Conservation (phyloP, 2,329 filamentous ascomycete genomes). For the Pyrenophora tritici-repentis region DNA sequence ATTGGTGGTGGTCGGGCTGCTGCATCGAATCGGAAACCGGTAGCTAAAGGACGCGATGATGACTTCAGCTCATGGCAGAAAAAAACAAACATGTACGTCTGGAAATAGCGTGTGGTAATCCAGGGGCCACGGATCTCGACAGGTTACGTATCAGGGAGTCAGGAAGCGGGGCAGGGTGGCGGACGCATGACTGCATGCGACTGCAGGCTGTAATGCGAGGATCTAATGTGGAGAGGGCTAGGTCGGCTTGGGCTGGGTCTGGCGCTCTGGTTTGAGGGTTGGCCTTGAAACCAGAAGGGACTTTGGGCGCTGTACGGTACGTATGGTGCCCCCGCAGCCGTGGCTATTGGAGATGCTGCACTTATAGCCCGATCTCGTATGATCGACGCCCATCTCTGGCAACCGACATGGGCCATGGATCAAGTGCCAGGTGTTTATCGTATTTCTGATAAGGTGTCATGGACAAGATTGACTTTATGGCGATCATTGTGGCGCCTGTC, state of each 20-base stretch:
- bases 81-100: conserved; percentile 8
- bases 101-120: conserved; percentile 1
- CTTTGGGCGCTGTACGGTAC: background rate
- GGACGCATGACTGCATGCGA: conserved; percentile 7
- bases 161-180: conserved; percentile 8
- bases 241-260: too few relatives aligned
- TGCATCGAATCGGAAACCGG: conserved; percentile 10
- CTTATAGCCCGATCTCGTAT: conserved; percentile 19
- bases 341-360: conserved; percentile 19
- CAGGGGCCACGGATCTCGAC: background rate
- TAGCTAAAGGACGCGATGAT: conserved; percentile 9
- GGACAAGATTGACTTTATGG: conserved; percentile 3
- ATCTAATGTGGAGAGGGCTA: conserved; percentile 1
- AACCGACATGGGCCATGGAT: conserved; percentile 14
- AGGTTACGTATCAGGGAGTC: conserved; percentile 3
- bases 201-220: conserved; percentile 1
- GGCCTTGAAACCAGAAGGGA: conserved; percentile 1
- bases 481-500: conserved; percentile 10
- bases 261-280: background rate
- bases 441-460: conserved; percentile 15
- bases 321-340: conserved; percentile 1
- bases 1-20: conserved; percentile 15
- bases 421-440: conserved; percentile 11
- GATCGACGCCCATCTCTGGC: conserved; percentile 22
- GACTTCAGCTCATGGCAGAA: conserved; percentile 10